Evolutionary conservation across 2,329 filamentous ascomycete genomes (phyloP), one percentile per base, ranked within the genome.

Genomic region (Madurella fahalii): DNA sequence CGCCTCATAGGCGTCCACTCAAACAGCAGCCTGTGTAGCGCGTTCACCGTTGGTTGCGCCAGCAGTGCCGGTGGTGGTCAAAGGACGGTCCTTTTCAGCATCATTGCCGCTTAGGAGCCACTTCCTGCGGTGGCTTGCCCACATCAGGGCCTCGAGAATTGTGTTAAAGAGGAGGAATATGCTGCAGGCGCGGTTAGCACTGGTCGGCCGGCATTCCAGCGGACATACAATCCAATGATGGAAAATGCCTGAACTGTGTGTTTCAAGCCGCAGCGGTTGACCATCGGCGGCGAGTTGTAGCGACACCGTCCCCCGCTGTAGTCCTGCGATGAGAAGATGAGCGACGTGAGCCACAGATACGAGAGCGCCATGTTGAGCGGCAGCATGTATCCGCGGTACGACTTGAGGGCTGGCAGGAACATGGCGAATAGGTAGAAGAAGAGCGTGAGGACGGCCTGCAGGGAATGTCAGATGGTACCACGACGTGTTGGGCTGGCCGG

Each of bases 191-290:
- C 9, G n/a, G 18, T 54, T 18, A 54, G 45, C 40, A 40, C 5
- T 11, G 9, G 42, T 5, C 34, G 34, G 34, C 11, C 9, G 2
- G 13, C 34, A 11, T 4, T 37, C 2, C 34, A 37, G 3, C 4
- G 34, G 34, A 60, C 62, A 32, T 8, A 64, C 62, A 64, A 64
- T n/a, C 62, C 62, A 30, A 64, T 54, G 20, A 64, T 64, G 15
- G 49, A 37, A 34, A 64, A 64, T 0, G 61, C 58, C 46, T 61
- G 60, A 4, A 59, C 50, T 0, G 62, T 45, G 31, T 64, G 62
- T 57, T 63, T 62, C 30, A 62, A 34, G 2, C 58, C 43, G 16
- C 61, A 63, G 17, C 40, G 53, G 20, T 31, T 40, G 20, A 46
- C 12, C 9, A 32, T n/a, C 5, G 30, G 45, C 4, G 57, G 52